Evolutionary conservation across 2,329 filamentous ascomycete species (phyloP), one percentile per base, ranked within the genome.

Genomic region (Akanthomyces uredinophilus): DNA sequence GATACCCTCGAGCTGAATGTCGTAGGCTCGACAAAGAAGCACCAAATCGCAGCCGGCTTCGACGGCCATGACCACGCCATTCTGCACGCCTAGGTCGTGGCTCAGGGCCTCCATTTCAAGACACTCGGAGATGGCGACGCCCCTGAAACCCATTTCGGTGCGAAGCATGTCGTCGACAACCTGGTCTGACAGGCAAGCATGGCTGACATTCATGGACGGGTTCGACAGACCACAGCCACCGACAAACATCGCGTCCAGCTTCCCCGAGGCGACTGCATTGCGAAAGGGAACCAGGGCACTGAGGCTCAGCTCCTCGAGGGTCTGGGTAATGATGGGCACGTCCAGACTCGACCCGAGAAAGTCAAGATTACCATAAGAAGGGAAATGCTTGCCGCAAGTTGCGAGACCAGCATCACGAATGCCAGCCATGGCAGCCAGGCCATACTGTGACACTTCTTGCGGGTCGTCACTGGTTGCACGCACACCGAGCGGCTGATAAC

Each of bases 41-140:
- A 97, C 87, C 59, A 98, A 79, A 73, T 99, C 95, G 71, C 95
- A 98, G 16, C 95, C 95, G 37, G 95, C 94, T 73, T 96, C 95
- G 56, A 97, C 91, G 4, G 95, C 95, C 92, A 97, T 97, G 68
- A 98, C 92, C 0, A 94, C 96, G 14, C 95, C 95, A 46, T 95
- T 94, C 67, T 94, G 92, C 20, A 99, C 92, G n/a, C 94, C 94
- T 55, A 98, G 95, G 69, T 97, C 96, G 71, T 96, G 91, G 66
- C 92, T 95, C 10, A 98, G 83, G 0, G 93, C 92, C 70, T 97
- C 93, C 94, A 98, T 98, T 73, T 97, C 94, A 8, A 98, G 78
- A 67, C 94, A 98, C 71, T 98, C 94, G 0, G 93, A 97, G 55
- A 98, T 92, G 27, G 95, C 92, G 2, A 98, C 93, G 1, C 94